Conservation (phyloP, 1,284 basidiomycete genomes). For the Mycosarcoma maydis region DNA sequence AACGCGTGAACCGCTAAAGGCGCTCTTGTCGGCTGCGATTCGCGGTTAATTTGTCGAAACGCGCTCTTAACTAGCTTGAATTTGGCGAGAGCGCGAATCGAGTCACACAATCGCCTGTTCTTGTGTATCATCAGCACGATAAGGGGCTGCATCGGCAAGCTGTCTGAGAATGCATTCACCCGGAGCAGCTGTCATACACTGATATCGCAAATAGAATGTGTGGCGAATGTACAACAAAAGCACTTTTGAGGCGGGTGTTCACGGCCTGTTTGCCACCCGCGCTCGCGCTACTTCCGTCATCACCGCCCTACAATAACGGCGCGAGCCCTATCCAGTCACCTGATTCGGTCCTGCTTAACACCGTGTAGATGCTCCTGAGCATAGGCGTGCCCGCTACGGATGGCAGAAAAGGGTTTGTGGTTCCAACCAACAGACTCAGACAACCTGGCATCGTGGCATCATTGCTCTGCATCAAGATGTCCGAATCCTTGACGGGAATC, state of each 20-base stretch:
- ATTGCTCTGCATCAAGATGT: constrained; percentile 40
- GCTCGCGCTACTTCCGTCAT: background rate
- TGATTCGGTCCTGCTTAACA: constrained; percentile 7
- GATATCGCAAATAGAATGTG: too few relatives aligned
- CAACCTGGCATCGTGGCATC: constrained; percentile 35
- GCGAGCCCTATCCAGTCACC: constrained; percentile 39
- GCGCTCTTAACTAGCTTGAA: background rate
- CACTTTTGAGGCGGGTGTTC: too few relatives aligned
- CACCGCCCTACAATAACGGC: constrained; percentile 2
- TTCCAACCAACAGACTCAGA: constrained; percentile 28
- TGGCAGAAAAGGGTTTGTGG: constrained; percentile 29
- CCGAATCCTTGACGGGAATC: constrained; percentile 18
- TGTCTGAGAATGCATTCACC: too few relatives aligned
- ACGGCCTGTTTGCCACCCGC: too few relatives aligned
- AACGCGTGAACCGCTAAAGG: background rate
- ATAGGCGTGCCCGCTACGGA: constrained; percentile 30
- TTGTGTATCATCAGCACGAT: too few relatives aligned
- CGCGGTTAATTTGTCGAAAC: too few relatives aligned
- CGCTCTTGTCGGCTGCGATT: background rate
- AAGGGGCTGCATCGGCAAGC: too few relatives aligned
- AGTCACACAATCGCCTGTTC: too few relatives aligned
- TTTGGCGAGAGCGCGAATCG: too few relatives aligned
- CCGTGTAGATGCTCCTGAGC: constrained; percentile 38
- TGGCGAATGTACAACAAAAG: too few relatives aligned
- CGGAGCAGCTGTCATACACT: too few relatives aligned